A percentile compares a stretch with the other conserved stretches of the same genome.
These are phyloP conservation scores for Pseudogymnoascus sp. DNA, from an alignment of 2,329 filamentous ascomycete species.

Conservation along the genomic window DNA sequence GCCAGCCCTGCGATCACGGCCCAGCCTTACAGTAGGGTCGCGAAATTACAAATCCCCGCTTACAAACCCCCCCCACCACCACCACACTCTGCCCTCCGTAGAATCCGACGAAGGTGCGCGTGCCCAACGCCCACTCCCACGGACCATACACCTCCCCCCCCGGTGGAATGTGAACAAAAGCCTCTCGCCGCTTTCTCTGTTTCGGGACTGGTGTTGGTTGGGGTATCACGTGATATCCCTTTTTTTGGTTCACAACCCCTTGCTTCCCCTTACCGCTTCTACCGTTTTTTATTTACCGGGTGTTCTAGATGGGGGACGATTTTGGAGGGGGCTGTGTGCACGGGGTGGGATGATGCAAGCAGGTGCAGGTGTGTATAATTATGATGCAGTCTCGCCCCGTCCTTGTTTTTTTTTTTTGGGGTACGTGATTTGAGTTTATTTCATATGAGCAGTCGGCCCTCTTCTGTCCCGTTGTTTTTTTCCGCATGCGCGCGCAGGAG, in stretches of 20 bases:
- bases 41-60: neutral
- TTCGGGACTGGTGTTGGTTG: neutral
- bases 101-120: neutral
- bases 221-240: neutral
- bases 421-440: neutral
- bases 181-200: neutral
- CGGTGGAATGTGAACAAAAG: neutral
- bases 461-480: neutral
- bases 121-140: neutral
- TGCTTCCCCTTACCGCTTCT: neutral
- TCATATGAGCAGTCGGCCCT: neutral
- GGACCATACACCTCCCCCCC: neutral
- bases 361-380: neutral
- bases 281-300: neutral
- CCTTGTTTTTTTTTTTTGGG: neutral
- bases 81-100: neutral
- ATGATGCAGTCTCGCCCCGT: neutral
- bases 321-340: neutral
- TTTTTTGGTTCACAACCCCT: neutral
- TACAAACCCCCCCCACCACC: neutral
- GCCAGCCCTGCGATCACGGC: neutral
- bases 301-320: neutral
- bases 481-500: neutral
- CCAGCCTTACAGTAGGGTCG: neutral
- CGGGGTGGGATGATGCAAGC: neutral